Percentiles rank a stretch among this genome's conserved stretches.
phyloP scores from a whole-genome alignment of 2,329 filamentous ascomycete species.

The Beauveria sp. region DNA sequence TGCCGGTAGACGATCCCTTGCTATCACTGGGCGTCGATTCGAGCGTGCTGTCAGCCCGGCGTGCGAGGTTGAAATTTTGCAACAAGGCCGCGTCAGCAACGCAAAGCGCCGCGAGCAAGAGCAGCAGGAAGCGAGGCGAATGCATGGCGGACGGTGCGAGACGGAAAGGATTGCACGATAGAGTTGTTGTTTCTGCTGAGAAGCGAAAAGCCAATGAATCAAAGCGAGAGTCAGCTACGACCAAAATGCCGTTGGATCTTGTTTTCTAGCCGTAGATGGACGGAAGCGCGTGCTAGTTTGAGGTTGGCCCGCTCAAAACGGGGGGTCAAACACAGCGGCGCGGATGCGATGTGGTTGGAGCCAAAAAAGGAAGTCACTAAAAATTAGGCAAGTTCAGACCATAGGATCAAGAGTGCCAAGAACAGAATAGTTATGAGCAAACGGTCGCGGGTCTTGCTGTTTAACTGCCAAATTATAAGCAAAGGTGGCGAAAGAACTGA shows the following conservation, averaged over 20 bases:
- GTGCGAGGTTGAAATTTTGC: constrained; percentile 17
- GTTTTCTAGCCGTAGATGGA: background rate
- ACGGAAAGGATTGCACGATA: background rate
- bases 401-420: background rate
- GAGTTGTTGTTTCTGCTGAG: background rate
- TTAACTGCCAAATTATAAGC: background rate
- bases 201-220: background rate
- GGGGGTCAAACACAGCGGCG: background rate
- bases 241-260: background rate
- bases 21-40: constrained; percentile 12
- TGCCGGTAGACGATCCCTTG: background rate
- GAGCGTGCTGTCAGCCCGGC: constrained; percentile 12
- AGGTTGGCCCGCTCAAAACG: background rate
- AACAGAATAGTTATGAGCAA: background rate
- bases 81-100: constrained; percentile 36
- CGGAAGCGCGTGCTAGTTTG: background rate
- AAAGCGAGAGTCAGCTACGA: background rate
- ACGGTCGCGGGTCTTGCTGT: background rate
- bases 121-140: constrained; percentile 35
- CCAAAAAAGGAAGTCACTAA: background rate
- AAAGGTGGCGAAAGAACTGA: background rate
- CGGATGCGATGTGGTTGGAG: background rate
- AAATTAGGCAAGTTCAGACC: background rate
- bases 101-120: constrained; percentile 41
- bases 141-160: constrained; percentile 28